A percentile compares a stretch with the other conserved stretches of the same genome.
phyloP scores from a whole-genome alignment of 345 rosid genomes.

The Melaleuca quinquenervia region DNA sequence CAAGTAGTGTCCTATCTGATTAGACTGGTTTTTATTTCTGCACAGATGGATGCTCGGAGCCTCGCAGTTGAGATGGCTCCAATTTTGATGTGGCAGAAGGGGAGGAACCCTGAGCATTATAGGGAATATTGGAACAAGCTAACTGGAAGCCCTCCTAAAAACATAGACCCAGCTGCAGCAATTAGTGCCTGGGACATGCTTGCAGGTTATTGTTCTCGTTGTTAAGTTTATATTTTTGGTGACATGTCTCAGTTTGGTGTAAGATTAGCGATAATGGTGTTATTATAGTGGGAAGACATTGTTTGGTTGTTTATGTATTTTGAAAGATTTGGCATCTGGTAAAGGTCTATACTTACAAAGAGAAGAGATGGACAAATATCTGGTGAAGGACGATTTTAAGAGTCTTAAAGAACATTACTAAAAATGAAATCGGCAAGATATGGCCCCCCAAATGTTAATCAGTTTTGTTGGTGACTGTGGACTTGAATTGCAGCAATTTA shows the following conservation, averaged over 20 bases:
- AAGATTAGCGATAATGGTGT: neutral
- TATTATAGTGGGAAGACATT: neutral
- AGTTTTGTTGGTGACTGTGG: neutral
- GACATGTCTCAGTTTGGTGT: neutral
- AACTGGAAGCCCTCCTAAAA: constrained; percentile 26
- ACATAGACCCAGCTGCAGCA: constrained; percentile 29
- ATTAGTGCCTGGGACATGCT: constrained; percentile 78
- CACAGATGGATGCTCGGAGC: constrained; percentile 82
- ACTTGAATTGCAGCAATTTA: neutral
- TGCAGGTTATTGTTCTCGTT: constrained; percentile 30
- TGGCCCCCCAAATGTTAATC: neutral
- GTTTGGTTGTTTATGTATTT: neutral
- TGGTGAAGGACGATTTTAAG: neutral
- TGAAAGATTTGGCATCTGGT: neutral
- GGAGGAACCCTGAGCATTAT: constrained; percentile 48
- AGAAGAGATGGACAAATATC: neutral
- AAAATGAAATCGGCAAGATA: neutral
- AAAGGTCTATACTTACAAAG: neutral
- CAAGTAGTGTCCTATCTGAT: neutral
- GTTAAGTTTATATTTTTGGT: neutral
- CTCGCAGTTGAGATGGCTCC: constrained; percentile 88
- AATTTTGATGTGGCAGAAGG: constrained; percentile 82
- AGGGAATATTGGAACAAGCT: constrained; percentile 64
- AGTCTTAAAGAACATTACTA: neutral
- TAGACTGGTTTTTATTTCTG: neutral